Base-by-base conservation (phyloP, 139 green algal genomes). In the Diplosphaera chodatii region DNA sequence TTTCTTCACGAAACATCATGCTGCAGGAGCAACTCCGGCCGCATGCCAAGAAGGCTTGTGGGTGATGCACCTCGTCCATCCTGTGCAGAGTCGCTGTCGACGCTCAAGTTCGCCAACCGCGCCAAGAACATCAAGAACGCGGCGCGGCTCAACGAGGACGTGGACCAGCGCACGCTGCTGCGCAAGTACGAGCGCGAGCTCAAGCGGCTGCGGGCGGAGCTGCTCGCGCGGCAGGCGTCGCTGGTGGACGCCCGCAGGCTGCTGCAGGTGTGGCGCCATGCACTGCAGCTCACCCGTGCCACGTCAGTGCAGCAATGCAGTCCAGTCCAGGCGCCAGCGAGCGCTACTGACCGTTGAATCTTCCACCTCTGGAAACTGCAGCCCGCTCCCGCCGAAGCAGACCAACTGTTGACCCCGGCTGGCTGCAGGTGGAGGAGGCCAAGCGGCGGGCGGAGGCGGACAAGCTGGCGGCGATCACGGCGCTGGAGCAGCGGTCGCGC, bases 71-170 rank as follows among this genome's bases (percentile, higher is more conserved):
- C 37, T 48, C 8, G 6, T 48, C 37, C 10, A 20, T 48, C 37
- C 10, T 48, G 37, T 48, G 70, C 81, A 78, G 91, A 96, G 80
- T 90, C 86, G 13, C 67, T 93, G 48, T 89, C 84, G 33, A 93
- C 87, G 30, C 74, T 95, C 32, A 94, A 98, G 84, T 98, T 98
- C 83, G 94, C 93, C 25, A 93, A 96, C 80, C 83, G 94, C 2
- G 94, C 94, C 71, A 98, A 98, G 83, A 88, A 87, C 78, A 94
- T 98, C 77, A 89, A 89, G 77, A 98, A 98, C 84, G 77, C 90
- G 72, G 91, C 90, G 23, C 79, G 85, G 27, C 89, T 97, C n/a
- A 98, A 98, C 76, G 91, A 96, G 85, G 91, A 98, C 79, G 74
- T 92, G 63, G 93, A 98, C 83, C 92, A 97, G 74, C 83, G 88